These are phyloP conservation scores for Psilocybe cyanescens DNA, from an alignment of 768 basidiomycete genomes.

Conservation along the genomic window DNA sequence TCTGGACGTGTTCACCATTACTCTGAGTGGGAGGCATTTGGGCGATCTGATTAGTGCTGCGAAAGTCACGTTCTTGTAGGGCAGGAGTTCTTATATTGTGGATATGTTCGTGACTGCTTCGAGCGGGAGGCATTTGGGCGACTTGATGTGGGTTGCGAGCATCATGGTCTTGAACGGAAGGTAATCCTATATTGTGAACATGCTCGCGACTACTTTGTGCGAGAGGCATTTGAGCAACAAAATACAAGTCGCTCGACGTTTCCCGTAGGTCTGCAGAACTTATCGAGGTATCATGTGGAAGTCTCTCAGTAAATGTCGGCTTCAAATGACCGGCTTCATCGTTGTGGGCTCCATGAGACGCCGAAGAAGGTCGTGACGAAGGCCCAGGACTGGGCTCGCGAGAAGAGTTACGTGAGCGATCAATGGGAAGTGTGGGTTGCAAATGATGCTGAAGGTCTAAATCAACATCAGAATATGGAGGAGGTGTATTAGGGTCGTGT, in stretches of 20 bases:
- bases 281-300: not conserved
- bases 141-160: conserved; percentile 25
- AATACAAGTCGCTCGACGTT: not conserved
- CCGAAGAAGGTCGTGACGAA: not conserved
- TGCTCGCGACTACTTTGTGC: not conserved
- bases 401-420: conserved; percentile 12
- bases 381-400: conserved; percentile 10
- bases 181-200: not conserved
- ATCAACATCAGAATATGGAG: conserved; percentile 10
- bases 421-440: not conserved
- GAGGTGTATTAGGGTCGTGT: conserved; percentile 12
- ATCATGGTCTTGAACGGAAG: conserved; percentile 10
- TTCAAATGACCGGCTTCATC: not conserved
- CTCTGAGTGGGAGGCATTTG: not conserved
- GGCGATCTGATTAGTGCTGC: not conserved
- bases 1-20: conserved; percentile 1
- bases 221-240: not conserved
- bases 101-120: not conserved
- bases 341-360: not conserved
- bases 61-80: not conserved
- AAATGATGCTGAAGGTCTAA: conserved; percentile 4
- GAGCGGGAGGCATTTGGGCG: not conserved
- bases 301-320: not conserved
- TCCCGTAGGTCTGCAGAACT: not conserved
- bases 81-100: not conserved